phyloP scores from a whole-genome alignment of 2,329 filamentous ascomycete genomes.

The Talaromyces sp. region DNA sequence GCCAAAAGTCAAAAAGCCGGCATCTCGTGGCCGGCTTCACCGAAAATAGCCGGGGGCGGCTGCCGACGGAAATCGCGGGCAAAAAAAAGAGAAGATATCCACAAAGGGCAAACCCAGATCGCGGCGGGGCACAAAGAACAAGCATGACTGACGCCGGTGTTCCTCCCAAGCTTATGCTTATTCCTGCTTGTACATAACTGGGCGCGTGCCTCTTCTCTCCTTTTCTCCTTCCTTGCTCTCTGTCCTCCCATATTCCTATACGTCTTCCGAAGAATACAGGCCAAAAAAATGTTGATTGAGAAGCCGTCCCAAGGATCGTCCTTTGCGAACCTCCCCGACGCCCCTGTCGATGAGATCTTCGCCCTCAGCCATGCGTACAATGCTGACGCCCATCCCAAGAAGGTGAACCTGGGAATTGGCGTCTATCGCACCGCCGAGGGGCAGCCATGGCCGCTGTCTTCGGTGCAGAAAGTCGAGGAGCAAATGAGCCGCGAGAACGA shows the following conservation, averaged over 20 bases:
- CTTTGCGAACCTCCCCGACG: conserved; percentile 61
- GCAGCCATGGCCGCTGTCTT: conserved; percentile 93
- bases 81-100: neutral
- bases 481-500: conserved; percentile 75
- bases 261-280: neutral
- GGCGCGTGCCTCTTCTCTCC: neutral
- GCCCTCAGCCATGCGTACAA: conserved; percentile 79
- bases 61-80: neutral
- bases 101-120: neutral
- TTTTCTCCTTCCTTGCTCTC: neutral
- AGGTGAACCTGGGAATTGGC: conserved; percentile 86
- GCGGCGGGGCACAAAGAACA: neutral
- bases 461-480: conserved; percentile 76
- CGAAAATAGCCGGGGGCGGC: neutral
- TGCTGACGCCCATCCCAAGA: conserved; percentile 64
- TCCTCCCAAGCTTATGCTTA: neutral
- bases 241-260: neutral
- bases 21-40: neutral
- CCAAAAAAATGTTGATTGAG: conserved; percentile 7
- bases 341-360: conserved; percentile 87
- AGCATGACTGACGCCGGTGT: neutral
- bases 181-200: neutral
- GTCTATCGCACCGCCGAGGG: conserved; percentile 88
- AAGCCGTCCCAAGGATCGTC: conserved; percentile 3
- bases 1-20: neutral